phyloP scores from a whole-genome alignment of 2,329 filamentous ascomycete genomes.

The Verticillium nonalfalfae region DNA sequence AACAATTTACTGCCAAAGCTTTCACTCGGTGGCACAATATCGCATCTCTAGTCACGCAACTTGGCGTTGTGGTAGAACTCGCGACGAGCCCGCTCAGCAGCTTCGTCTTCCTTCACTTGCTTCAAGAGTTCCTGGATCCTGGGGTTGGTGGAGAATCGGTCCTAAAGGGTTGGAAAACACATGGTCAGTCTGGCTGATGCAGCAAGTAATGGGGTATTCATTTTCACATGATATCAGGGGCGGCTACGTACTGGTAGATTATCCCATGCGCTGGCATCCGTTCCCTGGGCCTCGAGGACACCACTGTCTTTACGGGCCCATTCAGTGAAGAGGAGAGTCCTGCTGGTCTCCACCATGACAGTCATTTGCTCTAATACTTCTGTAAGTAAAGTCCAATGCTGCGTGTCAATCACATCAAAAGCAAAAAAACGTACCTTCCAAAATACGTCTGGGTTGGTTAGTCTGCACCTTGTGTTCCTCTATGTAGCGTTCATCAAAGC shows the following conservation, averaged over 20 bases:
- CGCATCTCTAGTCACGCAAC: too few species aligned
- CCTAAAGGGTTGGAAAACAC: not conserved
- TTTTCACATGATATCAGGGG: not conserved
- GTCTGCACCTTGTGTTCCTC: not conserved
- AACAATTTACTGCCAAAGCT: too few species aligned
- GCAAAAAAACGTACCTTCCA: not conserved
- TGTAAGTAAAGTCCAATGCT: not conserved
- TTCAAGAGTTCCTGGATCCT: too few species aligned
- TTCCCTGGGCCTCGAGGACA: constrained; percentile 22
- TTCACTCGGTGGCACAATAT: too few species aligned
- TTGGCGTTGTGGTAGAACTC: too few species aligned
- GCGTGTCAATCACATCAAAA: not conserved
- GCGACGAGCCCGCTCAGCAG: too few species aligned
- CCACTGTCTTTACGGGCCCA: constrained; percentile 38
- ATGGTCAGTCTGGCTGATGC: too few species aligned
- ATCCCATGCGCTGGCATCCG: constrained; percentile 46
- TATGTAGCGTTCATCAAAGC: constrained; percentile 31
- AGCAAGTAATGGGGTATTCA: not conserved
- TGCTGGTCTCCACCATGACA: not conserved
- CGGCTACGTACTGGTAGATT: constrained; percentile 38
- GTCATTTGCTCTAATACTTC: not conserved
- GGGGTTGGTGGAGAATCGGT: too few species aligned
- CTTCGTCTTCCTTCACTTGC: too few species aligned
- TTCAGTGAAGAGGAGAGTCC: constrained; percentile 49
- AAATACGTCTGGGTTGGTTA: not conserved